Percentiles rank a stretch among this genome's conserved stretches.
Evolutionary conservation across 2,329 filamentous ascomycete species (phyloP).

Genomic region (Aquanectria penicillioides): DNA sequence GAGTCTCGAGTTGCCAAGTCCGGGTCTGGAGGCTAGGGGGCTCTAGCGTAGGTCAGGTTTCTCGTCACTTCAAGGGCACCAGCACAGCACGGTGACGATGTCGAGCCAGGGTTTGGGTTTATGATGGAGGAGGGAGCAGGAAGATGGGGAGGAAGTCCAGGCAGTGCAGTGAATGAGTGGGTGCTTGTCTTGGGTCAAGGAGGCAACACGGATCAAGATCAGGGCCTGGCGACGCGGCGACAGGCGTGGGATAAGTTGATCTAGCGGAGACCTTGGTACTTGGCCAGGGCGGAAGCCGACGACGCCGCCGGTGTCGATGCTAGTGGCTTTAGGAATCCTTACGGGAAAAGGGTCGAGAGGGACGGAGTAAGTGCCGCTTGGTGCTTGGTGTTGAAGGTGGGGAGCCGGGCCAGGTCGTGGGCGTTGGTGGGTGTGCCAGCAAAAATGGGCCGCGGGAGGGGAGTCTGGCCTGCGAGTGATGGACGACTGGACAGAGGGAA

Average conservation of each 20-base stretch:
- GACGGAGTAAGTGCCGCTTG: slow-evolving; percentile 12
- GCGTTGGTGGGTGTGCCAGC: neutral
- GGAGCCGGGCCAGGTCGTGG: neutral
- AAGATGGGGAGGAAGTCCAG: slow-evolving; percentile 3
- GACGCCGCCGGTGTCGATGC: slow-evolving; percentile 23
- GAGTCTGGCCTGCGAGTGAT: neutral
- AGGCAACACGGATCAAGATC: slow-evolving; percentile 37
- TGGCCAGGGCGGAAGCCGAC: slow-evolving; percentile 22
- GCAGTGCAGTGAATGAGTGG: too few relatives aligned
- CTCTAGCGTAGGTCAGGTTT: slow-evolving; percentile 27
- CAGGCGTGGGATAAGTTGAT: slow-evolving; percentile 28
- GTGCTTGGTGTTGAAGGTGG: slow-evolving; percentile 15
- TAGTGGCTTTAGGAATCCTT: slow-evolving; percentile 23
- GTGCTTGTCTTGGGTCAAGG: slow-evolving; percentile 9
- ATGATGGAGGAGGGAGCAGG: slow-evolving; percentile 12
- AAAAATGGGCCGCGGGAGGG: neutral
- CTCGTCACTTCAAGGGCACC: slow-evolving; percentile 25
- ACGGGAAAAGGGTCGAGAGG: neutral
- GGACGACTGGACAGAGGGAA: neutral
- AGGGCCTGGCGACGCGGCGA: slow-evolving; percentile 29
- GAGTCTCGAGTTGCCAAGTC: slow-evolving; percentile 34
- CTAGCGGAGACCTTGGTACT: slow-evolving; percentile 17
- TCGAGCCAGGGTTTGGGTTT: slow-evolving; percentile 30
- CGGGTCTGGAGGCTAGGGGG: slow-evolving; percentile 31
- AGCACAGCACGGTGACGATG: slow-evolving; percentile 39